Base-by-base conservation (phyloP, 352 stramenopile genomes). In the Phytopythium boreale region DNA sequence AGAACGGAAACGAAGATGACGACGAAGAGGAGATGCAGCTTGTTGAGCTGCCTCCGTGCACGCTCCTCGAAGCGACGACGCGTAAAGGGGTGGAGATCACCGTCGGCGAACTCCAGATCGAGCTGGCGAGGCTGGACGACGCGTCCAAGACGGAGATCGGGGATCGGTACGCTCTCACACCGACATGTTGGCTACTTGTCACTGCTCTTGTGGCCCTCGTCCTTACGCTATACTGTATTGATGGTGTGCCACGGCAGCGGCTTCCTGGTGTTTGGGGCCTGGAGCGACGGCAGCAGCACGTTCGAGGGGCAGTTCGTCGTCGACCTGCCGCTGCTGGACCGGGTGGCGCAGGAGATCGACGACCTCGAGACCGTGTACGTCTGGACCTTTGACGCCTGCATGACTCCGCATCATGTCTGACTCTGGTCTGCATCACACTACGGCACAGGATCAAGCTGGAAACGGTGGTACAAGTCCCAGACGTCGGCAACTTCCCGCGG, bases 361-460 rank as follows among this genome's bases (percentile, higher is more conserved):
- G 82, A 89, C 41, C 63, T 91, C 0, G 82, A 91, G 36, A 88
- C 89, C 49, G 89, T 89, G 82, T 91, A 70, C 43, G 79, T 75
- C 4, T 14, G 8, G 10, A 8, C 11, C 31, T 62, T 14, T 9
- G 4, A 14, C 19, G 27, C 14, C 12, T 47, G 15, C 26, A 31
- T 58, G 36, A 65, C 41, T 62, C 31, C 20, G 19, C 24, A 2
- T 58, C 51, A 58, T 62, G 7, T 34, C 9, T 62, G 8, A 53
- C 22, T 31, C 11, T 11, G 41, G 6, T n/a, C n/a, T 36, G 31
- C 31, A 36, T 24, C 41, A n/a, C 24, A 20, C 12, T 43, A 56
- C 50, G 4, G 46, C 14, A 15, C 56, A 93, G 84, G 81, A 88
- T 89, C 70, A 92, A 93, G 46, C 71, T 92, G 2, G 80, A 89